Evolutionary conservation across 306 rosid genomes (phyloP).

Genomic region (Alnus rubra): DNA sequence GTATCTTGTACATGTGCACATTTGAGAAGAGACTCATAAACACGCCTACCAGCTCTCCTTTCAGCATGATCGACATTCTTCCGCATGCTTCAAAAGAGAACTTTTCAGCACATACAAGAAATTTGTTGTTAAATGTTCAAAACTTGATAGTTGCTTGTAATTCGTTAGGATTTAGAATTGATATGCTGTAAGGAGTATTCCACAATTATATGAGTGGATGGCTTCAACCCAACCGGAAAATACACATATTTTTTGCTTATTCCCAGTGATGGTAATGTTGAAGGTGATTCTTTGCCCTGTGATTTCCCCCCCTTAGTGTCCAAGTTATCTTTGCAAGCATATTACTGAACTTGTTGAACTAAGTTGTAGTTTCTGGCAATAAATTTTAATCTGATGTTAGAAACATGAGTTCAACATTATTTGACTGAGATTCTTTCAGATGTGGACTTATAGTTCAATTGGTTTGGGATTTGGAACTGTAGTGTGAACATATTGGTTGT

Average conservation of each 20-base stretch:
- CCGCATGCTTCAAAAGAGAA: not conserved
- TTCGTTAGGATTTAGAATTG: conserved; percentile 1
- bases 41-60: not conserved
- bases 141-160: not conserved
- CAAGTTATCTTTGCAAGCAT: conserved; percentile 7
- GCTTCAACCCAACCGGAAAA: not conserved
- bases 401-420: not conserved
- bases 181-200: not conserved
- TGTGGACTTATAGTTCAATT: not conserved
- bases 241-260: not conserved
- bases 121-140: not conserved
- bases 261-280: not conserved
- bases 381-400: not conserved
- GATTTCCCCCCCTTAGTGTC: conserved; percentile 12
- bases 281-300: not conserved
- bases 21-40: no score
- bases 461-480: not conserved
- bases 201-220: not conserved
- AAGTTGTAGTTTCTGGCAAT: not conserved
- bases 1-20: no score
- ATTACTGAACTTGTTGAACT: not conserved
- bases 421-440: not conserved
- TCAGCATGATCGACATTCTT: not conserved
- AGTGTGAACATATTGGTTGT: not conserved
- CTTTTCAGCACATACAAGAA: not conserved